Percentiles rank a stretch among this genome's conserved stretches.
Conservation (phyloP, 176 grass and related monocot species). For the Saccharum officinarum region DNA sequence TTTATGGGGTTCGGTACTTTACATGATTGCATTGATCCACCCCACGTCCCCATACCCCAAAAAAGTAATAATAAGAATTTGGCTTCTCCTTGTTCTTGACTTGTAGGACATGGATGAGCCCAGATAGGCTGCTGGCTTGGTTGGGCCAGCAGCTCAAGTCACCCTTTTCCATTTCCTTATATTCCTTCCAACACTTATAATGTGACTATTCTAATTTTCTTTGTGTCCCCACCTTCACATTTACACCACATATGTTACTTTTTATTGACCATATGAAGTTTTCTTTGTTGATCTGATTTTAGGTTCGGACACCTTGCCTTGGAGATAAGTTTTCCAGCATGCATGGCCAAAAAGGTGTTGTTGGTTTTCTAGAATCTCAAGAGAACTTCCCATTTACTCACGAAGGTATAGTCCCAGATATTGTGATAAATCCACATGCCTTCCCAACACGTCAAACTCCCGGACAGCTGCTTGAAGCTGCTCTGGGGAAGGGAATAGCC, state of each 20-base stretch:
- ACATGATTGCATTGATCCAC: neutral
- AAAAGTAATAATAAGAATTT: neutral
- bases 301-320: slow-evolving; percentile 83
- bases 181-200: neutral
- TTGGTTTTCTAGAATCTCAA: slow-evolving; percentile 91
- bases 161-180: neutral
- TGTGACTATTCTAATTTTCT: neutral
- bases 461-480: slow-evolving; percentile 95
- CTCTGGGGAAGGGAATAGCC: slow-evolving; percentile 92
- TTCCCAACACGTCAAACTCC: slow-evolving; percentile 98
- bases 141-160: neutral
- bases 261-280: slow-evolving; percentile 23
- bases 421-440: slow-evolving; percentile 98
- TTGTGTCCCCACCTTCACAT: slow-evolving; percentile 11
- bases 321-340: slow-evolving; percentile 98
- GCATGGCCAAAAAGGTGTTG: slow-evolving; percentile 95
- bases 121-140: neutral
- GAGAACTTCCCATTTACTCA: slow-evolving; percentile 89
- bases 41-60: neutral
- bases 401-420: slow-evolving; percentile 92
- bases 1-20: neutral
- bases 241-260: neutral
- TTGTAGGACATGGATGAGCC: neutral
- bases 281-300: slow-evolving; percentile 29
- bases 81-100: neutral